A percentile compares a stretch with the other conserved stretches of the same genome.
phyloP scores from a whole-genome alignment of 2,329 filamentous ascomycete species.

The Pseudogymnoascus verrucosus region DNA sequence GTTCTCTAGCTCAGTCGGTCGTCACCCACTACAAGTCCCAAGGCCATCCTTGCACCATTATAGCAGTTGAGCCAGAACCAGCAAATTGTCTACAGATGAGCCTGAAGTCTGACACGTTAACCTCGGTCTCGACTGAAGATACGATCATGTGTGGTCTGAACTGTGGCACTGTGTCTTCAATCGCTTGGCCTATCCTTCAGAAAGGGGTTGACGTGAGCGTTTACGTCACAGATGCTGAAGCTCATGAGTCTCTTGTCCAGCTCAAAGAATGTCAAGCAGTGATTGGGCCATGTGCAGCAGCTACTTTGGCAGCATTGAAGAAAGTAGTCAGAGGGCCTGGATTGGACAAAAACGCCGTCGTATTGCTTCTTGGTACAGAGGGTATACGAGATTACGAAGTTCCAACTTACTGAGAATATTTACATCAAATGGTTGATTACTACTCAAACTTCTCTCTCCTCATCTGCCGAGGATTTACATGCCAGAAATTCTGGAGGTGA shows the following conservation, averaged over 20 bases:
- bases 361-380: constrained; percentile 62
- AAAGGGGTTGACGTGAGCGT: constrained; percentile 34
- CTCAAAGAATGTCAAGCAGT: constrained; percentile 27
- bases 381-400: constrained; percentile 45
- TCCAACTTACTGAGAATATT: constrained; percentile 33
- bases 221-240: constrained; percentile 34
- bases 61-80: constrained; percentile 63
- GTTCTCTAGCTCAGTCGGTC: constrained; percentile 64
- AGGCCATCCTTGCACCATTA: constrained; percentile 33
- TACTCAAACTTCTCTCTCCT: not conserved
- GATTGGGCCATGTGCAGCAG: constrained; percentile 42
- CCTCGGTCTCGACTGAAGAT: constrained; percentile 32
- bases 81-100: constrained; percentile 51
- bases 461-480: not conserved
- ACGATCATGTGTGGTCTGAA: constrained; percentile 44
- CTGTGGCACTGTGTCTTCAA: constrained; percentile 38
- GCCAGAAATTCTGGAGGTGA: not conserved
- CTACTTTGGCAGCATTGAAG: constrained; percentile 46
- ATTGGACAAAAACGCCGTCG: constrained; percentile 40
- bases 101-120: constrained; percentile 33
- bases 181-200: constrained; percentile 36
- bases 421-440: not conserved
- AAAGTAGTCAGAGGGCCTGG: constrained; percentile 33
- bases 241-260: constrained; percentile 32
- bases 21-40: constrained; percentile 53